Evolutionary conservation across 2,329 filamentous ascomycete genomes (phyloP).

Genomic region (Nigrospora sphaerica): DNA sequence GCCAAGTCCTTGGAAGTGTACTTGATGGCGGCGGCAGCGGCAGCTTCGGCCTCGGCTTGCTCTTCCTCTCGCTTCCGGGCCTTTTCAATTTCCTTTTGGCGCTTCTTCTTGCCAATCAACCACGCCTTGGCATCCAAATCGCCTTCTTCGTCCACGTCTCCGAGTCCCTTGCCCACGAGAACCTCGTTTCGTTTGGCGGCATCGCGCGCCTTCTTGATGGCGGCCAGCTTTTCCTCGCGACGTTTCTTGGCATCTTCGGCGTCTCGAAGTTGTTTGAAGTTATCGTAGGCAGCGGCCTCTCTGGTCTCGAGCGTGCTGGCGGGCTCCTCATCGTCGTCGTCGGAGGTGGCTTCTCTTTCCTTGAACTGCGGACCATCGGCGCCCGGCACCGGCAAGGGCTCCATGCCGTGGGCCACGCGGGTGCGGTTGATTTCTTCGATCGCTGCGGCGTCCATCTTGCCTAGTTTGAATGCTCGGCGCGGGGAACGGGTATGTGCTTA

Average conservation of each 20-base stretch:
- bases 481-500: too few species aligned
- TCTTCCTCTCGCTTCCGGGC: constrained; percentile 68
- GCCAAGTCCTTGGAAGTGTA: constrained; percentile 83
- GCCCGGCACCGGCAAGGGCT: constrained; percentile 79
- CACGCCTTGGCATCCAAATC: constrained; percentile 76
- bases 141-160: constrained; percentile 60
- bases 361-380: constrained; percentile 32
- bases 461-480: too few species aligned
- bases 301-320: constrained; percentile 80
- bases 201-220: constrained; percentile 83
- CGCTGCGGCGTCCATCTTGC: constrained; percentile 57
- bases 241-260: constrained; percentile 71
- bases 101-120: constrained; percentile 85
- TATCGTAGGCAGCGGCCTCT: constrained; percentile 65
- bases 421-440: constrained; percentile 95
- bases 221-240: constrained; percentile 73
- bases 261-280: constrained; percentile 58
- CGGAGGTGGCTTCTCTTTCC: constrained; percentile 28
- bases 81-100: constrained; percentile 84
- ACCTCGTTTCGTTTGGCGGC: constrained; percentile 67
- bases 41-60: constrained; percentile 66
- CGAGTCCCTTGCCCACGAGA: constrained; percentile 77
- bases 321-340: constrained; percentile 59
- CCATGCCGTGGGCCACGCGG: constrained; percentile 80
- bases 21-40: constrained; percentile 53